Evolutionary conservation across 768 basidiomycete species (phyloP), one percentile per base, ranked within the genome.

Genomic region (Piloderma croceum): DNA sequence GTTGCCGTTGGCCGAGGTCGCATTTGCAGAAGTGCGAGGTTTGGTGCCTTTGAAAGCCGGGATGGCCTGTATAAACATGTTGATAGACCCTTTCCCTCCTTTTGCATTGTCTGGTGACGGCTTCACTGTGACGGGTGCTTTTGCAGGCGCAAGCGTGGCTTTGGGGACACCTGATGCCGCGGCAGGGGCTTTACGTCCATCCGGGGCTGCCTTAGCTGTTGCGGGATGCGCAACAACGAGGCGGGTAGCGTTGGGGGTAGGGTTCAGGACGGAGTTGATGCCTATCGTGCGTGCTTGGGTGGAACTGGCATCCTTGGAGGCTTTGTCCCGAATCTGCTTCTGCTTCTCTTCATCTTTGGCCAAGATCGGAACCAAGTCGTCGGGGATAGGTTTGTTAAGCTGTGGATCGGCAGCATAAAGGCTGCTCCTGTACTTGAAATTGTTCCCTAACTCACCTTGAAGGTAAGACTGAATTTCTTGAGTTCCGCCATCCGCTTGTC

Each of bases 341-440:
- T 93, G 90, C 65, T 89, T 94, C 38, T 85, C 84, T 60, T 90
- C 89, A 54, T 94, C 90, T 65, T 96, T 97, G 31, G 94, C 84
- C 18, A 97, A 67, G 54, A 97, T 92, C 3, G 86, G 76, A 13
- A 97, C 84, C 38, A 98, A 76, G 56, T 98, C 94, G 21, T 90
- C 88, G 11, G 94, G 93, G 48, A 98, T 92, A 13, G 90, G 90
- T 58, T 91, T 86, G 59, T 93, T 94, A 36, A 94, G 77, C 90
- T 93, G 49, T 7, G 42, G 21, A 45, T 34, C 38, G 31, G 24
- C 37, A 37, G 13, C 11, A 40, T 13, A 10, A 36, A 24, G 19
- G 40, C n/a, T n/a, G n/a, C n/a, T n/a, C n/a, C n/a, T n/a, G n/a
- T n/a, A n/a, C 34, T 19, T 19, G 23, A 10, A 18, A 33, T 31